Evolutionary conservation across 2,329 filamentous ascomycete genomes (phyloP).

Genomic region (Colletotrichum endophyticum): DNA sequence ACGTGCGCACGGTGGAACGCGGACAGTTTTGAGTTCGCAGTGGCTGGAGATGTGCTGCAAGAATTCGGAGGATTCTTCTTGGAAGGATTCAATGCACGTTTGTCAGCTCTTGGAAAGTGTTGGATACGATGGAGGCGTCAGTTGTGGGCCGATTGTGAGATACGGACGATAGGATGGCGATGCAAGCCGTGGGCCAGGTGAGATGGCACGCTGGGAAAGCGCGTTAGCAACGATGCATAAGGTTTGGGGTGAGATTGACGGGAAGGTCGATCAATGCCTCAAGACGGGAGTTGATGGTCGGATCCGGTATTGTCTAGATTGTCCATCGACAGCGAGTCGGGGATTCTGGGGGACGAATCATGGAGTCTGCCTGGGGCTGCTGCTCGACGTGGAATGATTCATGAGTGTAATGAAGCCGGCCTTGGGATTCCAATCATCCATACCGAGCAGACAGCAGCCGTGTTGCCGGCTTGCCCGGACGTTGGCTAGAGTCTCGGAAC

Average conservation of each 20-base stretch:
- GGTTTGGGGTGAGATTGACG: conserved; percentile 6
- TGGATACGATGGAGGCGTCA: neutral
- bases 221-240: neutral
- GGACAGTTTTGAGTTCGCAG: neutral
- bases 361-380: neutral
- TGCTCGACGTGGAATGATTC: neutral
- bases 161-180: neutral
- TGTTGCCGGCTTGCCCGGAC: neutral
- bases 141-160: neutral
- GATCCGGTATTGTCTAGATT: neutral
- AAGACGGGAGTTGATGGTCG: neutral
- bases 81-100: neutral
- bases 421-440: neutral
- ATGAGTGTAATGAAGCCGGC: neutral
- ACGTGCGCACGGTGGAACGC: neutral
- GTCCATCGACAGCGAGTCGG: neutral
- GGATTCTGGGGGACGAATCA: neutral
- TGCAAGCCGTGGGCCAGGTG: neutral
- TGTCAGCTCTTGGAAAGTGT: neutral
- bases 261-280: conserved; percentile 11
- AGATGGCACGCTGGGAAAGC: neutral
- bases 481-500: neutral
- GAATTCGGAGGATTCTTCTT: neutral
- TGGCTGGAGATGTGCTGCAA: neutral
- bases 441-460: neutral